Conservation (phyloP, 805 yeast genomes). For the Candida dendrica region DNA sequence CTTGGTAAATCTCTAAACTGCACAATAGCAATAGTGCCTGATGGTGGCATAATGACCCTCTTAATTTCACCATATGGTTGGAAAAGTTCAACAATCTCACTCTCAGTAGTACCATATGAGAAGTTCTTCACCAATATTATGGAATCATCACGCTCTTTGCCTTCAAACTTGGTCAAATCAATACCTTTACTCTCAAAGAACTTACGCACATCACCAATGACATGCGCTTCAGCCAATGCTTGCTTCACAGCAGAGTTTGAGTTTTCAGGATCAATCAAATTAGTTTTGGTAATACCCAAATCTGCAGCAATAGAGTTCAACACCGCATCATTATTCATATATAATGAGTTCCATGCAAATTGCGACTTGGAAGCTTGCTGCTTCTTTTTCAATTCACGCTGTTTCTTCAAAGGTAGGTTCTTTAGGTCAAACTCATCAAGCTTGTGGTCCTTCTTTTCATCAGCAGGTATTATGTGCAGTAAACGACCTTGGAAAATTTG, state of each 20-base stretch:
- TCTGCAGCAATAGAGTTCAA: conserved; percentile 81
- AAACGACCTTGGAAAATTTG: conserved; percentile 91
- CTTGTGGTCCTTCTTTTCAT: conserved; percentile 71
- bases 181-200: conserved; percentile 84
- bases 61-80: conserved; percentile 71
- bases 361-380: conserved; percentile 79
- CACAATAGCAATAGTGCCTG: conserved; percentile 91
- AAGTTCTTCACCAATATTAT: conserved; percentile 83
- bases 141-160: conserved; percentile 68
- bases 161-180: conserved; percentile 65
- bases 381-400: conserved; percentile 74
- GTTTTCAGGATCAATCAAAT: conserved; percentile 80
- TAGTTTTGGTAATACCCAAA: conserved; percentile 76
- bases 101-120: conserved; percentile 77
- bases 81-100: conserved; percentile 79
- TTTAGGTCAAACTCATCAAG: conserved; percentile 88
- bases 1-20: conserved; percentile 78
- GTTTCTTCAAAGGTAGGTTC: conserved; percentile 89
- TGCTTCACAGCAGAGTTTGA: conserved; percentile 89
- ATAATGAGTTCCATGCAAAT: conserved; percentile 93
- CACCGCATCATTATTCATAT: conserved; percentile 86
- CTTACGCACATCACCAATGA: conserved; percentile 81
- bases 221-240: conserved; percentile 95
- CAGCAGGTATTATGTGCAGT: conserved; percentile 82
- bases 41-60: conserved; percentile 87